Conservation (phyloP, 2,329 filamentous ascomycete genomes). For the Talaromyces pinophilus region DNA sequence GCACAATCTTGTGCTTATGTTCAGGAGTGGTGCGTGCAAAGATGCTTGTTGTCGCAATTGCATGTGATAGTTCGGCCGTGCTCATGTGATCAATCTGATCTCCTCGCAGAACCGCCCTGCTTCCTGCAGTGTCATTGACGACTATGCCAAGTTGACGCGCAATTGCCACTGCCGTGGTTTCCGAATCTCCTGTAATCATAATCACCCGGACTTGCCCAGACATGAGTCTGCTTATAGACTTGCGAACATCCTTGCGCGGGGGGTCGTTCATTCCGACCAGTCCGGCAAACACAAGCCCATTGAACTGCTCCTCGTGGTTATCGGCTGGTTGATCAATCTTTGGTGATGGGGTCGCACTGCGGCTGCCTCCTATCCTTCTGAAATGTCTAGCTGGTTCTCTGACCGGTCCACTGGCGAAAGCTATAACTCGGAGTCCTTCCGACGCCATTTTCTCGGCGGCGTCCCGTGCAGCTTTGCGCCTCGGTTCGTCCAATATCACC, state of each 20-base stretch:
- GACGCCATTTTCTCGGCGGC: constrained; percentile 85
- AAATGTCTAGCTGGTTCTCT: constrained; percentile 47
- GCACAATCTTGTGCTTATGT: constrained; percentile 96
- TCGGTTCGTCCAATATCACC: constrained; percentile 75
- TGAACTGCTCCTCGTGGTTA: constrained; percentile 68
- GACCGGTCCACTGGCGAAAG: constrained; percentile 83
- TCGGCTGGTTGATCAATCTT: constrained; percentile 31
- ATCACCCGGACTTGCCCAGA: constrained; percentile 94
- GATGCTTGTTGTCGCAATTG: constrained; percentile 85
- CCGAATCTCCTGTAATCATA: constrained; percentile 98
- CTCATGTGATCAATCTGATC: constrained; percentile 94
- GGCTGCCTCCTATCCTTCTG: constrained; percentile 55
- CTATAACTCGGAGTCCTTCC: constrained; percentile 85
- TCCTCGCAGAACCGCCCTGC: constrained; percentile 71
- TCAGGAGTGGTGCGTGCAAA: constrained; percentile 96
- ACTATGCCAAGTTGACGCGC: constrained; percentile 94
- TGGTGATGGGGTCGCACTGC: constrained; percentile 51
- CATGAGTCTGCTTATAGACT: constrained; percentile 86
- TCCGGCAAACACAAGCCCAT: constrained; percentile 82
- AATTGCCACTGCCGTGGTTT: constrained; percentile 91
- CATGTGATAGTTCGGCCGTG: constrained; percentile 77
- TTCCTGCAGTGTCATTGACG: constrained; percentile 61
- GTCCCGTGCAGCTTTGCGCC: constrained; percentile 71
- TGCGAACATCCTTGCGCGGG: constrained; percentile 83
- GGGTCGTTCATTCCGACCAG: constrained; percentile 97